Evolutionary conservation across 2,329 filamentous ascomycete genomes (phyloP), one percentile per base, ranked within the genome.

Genomic region (Coleophoma cylindrospora): DNA sequence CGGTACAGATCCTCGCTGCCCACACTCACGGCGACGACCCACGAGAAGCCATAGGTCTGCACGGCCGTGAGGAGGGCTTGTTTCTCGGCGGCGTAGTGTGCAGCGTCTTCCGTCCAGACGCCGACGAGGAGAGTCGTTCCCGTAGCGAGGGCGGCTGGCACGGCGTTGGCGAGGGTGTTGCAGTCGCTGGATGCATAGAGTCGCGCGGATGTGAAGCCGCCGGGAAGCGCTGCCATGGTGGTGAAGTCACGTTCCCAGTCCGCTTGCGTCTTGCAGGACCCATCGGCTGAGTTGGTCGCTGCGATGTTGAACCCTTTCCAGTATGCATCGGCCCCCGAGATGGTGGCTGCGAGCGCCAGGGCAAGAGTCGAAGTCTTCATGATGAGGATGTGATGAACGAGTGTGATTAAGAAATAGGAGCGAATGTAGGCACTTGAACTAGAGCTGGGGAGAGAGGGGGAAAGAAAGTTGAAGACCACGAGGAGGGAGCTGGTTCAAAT

Each of bases 1-100:
- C 84, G 76, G 75, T 87, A 87, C 38, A 87, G 71, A 60, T 86
- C 82, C 72, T 87, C 84, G 61, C 75, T 81, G 40, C 84, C 84
- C 47, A 87, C 81, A 52, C 79, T 82, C 59, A 86, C 77, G 52
- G 80, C 82, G 40, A 84, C 76, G 57, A 86, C 73, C 64, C 82
- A 80, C 60, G 78, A 74, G 50, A 73, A 75, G 58, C 81, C 82
- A 63, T 79, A 73, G 59, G 70, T 69, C 54, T 70, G 61, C 49
- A 86, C 72, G 17, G 80, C 83, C 50, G 72, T 68, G 61, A 79
- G 69, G 38, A 87, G 70, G 15, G 83, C 83, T 55, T 61, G 72
- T 62, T 86, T 77, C 73, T 87, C 83, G 47, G 74, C 73, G 56
- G 74, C 68, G 64, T 77, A 86, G 65, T 74, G 79, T 49, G 67